These are phyloP conservation scores for Phytophthora pistaciae DNA, from an alignment of 352 stramenopile species.

Conservation along the genomic window DNA sequence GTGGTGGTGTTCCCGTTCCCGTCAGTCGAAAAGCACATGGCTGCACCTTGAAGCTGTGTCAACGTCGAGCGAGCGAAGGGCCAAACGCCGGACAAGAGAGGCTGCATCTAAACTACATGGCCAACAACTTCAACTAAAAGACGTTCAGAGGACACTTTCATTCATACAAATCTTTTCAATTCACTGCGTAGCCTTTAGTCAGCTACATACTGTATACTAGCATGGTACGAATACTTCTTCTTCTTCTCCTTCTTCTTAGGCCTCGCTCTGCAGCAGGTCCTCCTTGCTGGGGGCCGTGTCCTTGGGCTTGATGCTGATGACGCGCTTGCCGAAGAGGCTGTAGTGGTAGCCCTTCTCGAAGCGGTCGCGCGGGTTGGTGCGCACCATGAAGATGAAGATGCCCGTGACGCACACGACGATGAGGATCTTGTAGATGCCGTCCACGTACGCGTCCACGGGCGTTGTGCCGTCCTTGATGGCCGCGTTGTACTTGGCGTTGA, in stretches of 20 bases:
- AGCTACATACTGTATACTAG: neutral
- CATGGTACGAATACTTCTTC: constrained; percentile 9
- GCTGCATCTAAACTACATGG: neutral
- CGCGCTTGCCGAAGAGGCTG: constrained; percentile 62
- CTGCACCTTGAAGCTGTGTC: constrained; percentile 13
- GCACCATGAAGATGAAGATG: constrained; percentile 74
- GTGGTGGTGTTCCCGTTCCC: neutral
- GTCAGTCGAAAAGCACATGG: neutral
- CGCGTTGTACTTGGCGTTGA: constrained; percentile 67
- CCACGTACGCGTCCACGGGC: constrained; percentile 64
- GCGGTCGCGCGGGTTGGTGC: constrained; percentile 73
- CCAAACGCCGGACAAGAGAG: constrained; percentile 12
- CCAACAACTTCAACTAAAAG: constrained; percentile 8
- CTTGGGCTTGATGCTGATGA: constrained; percentile 74
- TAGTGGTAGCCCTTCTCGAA: constrained; percentile 81
- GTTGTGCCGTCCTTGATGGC: constrained; percentile 45
- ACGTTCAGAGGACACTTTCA: neutral
- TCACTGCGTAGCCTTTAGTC: neutral
- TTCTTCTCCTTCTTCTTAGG: constrained; percentile 6
- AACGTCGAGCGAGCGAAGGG: constrained; percentile 7
- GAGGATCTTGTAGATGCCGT: constrained; percentile 83
- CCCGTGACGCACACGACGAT: constrained; percentile 67
- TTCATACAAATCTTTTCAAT: neutral
- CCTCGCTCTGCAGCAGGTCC: constrained; percentile 27
- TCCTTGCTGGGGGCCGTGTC: constrained; percentile 38